These are phyloP conservation scores for Debaryomyces sp. DNA, from an alignment of 1,139 yeast genomes.

Conservation along the genomic window DNA sequence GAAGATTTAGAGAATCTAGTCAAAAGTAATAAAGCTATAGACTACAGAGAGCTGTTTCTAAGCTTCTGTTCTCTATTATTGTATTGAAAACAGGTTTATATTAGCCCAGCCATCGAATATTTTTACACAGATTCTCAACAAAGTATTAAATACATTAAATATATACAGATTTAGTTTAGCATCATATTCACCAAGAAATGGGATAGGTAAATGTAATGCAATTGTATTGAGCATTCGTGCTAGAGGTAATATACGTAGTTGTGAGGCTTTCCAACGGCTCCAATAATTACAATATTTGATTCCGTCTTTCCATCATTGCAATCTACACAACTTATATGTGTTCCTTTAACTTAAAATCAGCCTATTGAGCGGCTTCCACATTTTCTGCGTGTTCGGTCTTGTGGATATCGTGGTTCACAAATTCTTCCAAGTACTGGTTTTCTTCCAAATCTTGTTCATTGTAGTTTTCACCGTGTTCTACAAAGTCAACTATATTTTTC, in stretches of 20 bases:
- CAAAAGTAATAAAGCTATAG: neutral
- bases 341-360: neutral
- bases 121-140: neutral
- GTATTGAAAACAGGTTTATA: neutral
- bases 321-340: neutral
- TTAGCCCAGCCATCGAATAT: neutral
- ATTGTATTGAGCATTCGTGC: neutral
- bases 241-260: neutral
- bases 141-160: constrained; percentile 5
- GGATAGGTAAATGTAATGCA: neutral
- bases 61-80: neutral
- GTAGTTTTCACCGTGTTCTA: constrained; percentile 67
- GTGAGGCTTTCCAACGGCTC: neutral
- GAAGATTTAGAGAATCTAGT: neutral
- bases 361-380: constrained; percentile 1
- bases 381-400: constrained; percentile 5
- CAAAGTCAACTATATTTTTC: constrained; percentile 71
- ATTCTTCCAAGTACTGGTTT: constrained; percentile 48
- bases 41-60: neutral
- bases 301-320: neutral
- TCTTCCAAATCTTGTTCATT: constrained; percentile 42
- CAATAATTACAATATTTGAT: neutral
- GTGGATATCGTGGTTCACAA: constrained; percentile 28
- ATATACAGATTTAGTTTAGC: constrained; percentile 5
- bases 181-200: neutral